A percentile compares a stretch with the other conserved stretches of the same genome.
Evolutionary conservation across 108 stramenopile genomes (phyloP).

Genomic region (Nitzschia putrida): DNA sequence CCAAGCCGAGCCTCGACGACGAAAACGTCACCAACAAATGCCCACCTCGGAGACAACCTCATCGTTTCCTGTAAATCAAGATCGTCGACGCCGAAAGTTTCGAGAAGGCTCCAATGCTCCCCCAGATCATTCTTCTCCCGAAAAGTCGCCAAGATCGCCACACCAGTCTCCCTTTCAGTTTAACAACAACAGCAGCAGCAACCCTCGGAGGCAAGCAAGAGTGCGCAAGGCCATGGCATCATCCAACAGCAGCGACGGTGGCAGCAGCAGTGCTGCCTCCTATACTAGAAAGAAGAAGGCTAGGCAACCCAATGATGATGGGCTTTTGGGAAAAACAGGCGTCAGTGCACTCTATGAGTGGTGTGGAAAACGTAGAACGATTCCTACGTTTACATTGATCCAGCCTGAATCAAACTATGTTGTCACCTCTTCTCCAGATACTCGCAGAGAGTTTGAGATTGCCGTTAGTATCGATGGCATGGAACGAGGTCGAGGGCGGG

Average conservation of each 20-base stretch:
- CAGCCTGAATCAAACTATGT: not conserved
- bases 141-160: no score
- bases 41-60: conserved; percentile 7
- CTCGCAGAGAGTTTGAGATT: conserved; percentile 51
- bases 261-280: conserved; percentile 12
- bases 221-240: conserved; percentile 24
- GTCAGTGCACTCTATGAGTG: conserved; percentile 79
- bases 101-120: no score
- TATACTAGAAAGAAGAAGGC: conserved; percentile 54
- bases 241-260: conserved; percentile 30
- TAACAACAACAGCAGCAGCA: conserved; percentile 19
- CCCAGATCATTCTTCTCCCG: no score
- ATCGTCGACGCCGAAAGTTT: no score
- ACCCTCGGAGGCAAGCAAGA: conserved; percentile 1
- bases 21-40: conserved; percentile 34
- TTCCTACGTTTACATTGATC: conserved; percentile 21
- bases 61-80: no score
- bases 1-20: conserved; percentile 15
- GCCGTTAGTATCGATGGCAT: conserved; percentile 60
- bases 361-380: conserved; percentile 67
- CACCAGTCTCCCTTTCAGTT: not conserved
- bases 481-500: conserved; percentile 67
- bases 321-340: conserved; percentile 75
- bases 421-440: not conserved
- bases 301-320: conserved; percentile 49